A percentile compares a stretch with the other conserved stretches of the same genome.
Conservation (phyloP, 371 early-diverging fungal genomes). For the Apophysomyces variabilis region DNA sequence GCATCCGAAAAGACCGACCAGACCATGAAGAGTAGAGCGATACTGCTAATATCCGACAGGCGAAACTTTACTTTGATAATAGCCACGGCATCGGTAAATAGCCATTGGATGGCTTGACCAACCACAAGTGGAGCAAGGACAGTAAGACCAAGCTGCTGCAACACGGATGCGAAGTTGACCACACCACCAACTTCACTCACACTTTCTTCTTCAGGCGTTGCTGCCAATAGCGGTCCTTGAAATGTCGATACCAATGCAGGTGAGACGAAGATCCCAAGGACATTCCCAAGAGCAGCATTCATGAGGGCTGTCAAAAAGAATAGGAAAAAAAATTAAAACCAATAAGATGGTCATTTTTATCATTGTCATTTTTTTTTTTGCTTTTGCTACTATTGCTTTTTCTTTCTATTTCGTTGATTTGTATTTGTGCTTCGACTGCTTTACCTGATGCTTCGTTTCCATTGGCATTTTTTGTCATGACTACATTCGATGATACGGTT, state of each 20-base stretch:
- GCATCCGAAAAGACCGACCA: slow-evolving; percentile 81
- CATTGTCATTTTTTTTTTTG: not conserved
- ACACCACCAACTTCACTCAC: slow-evolving; percentile 36
- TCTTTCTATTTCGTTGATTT: no score
- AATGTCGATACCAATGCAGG: slow-evolving; percentile 58
- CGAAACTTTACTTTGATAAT: slow-evolving; percentile 56
- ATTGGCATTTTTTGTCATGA: slow-evolving; percentile 76
- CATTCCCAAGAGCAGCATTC: slow-evolving; percentile 77
- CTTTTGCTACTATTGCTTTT: no score
- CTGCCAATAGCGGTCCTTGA: slow-evolving; percentile 39
- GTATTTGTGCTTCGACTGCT: not conserved
- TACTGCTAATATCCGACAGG: slow-evolving; percentile 62
- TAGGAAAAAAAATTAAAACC: not conserved
- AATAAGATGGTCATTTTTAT: slow-evolving; percentile 6
- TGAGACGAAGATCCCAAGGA: slow-evolving; percentile 76
- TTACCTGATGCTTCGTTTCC: slow-evolving; percentile 73
- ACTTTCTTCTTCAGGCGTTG: slow-evolving; percentile 50
- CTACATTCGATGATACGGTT: slow-evolving; percentile 79
- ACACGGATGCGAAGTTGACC: slow-evolving; percentile 59
- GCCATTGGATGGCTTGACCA: slow-evolving; percentile 68
- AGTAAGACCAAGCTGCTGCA: slow-evolving; percentile 65
- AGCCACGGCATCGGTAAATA: slow-evolving; percentile 58
- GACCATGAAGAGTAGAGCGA: slow-evolving; percentile 69
- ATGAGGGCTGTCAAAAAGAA: slow-evolving; percentile 46
- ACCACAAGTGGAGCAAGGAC: slow-evolving; percentile 68